phyloP scores from a whole-genome alignment of 2,329 filamentous ascomycete genomes.

The Ophiostoma himal-ulmi region DNA sequence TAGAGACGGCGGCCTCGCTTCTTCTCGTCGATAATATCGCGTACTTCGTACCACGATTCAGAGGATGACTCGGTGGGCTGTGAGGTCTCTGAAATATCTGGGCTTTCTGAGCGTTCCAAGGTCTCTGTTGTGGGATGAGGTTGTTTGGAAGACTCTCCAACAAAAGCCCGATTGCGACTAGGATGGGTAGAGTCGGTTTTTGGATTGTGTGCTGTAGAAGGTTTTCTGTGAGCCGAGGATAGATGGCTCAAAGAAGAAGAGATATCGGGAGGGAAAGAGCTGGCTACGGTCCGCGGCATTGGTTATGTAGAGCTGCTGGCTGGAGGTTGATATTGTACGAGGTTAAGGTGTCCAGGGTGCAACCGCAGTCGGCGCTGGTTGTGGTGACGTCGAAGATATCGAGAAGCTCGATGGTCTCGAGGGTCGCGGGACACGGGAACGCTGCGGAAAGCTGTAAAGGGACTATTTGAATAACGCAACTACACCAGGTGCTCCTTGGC shows the following conservation, averaged over 20 bases:
- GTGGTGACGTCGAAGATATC: not conserved
- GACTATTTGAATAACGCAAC: not conserved
- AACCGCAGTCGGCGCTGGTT: not conserved
- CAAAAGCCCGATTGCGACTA: not conserved
- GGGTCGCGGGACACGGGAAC: not conserved
- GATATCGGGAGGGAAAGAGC: not conserved
- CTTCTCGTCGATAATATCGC: conserved; percentile 38
- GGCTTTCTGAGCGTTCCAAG: not conserved
- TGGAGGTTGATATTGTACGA: not conserved
- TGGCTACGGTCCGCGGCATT: conserved; percentile 6
- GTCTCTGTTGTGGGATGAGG: not conserved
- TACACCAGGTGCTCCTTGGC: not conserved
- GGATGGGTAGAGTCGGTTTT: not conserved
- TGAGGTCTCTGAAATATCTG: not conserved
- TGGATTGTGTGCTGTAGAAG: not conserved
- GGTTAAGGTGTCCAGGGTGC: not conserved
- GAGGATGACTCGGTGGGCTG: not conserved
- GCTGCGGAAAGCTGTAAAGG: not conserved
- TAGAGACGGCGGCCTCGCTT: conserved; percentile 29
- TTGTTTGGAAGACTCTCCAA: not conserved
- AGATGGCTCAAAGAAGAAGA: not conserved
- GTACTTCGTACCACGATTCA: conserved; percentile 31
- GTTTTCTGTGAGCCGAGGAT: not conserved
- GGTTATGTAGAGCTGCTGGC: not conserved
- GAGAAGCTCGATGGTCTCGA: not conserved